Percentiles rank a stretch among this genome's conserved stretches.
Evolutionary conservation across 2,329 filamentous ascomycete genomes (phyloP).

Genomic region (Myriosclerotinia scirpicola): DNA sequence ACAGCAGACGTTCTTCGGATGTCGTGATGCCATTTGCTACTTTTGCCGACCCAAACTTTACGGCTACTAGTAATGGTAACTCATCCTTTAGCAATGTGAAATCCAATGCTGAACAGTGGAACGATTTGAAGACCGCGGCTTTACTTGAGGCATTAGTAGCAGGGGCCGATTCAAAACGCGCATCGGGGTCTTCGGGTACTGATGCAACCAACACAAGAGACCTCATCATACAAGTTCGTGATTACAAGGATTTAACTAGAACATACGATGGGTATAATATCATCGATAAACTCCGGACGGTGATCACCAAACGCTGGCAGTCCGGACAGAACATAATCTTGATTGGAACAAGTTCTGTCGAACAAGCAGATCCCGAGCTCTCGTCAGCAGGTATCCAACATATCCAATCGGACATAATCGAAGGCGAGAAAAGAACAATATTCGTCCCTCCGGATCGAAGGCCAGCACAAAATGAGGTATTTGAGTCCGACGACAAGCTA

Average conservation of each 20-base stretch:
- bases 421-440: constrained; percentile 53
- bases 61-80: constrained; percentile 20
- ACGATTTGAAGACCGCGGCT: constrained; percentile 59
- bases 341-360: constrained; percentile 71
- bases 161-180: constrained; percentile 45
- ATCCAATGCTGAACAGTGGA: constrained; percentile 51
- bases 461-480: constrained; percentile 43
- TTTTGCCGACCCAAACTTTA: constrained; percentile 16
- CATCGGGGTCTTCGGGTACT: constrained; percentile 36
- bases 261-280: constrained; percentile 69
- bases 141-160: constrained; percentile 58
- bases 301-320: constrained; percentile 70
- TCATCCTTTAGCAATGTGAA: constrained; percentile 20
- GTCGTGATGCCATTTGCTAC: constrained; percentile 18
- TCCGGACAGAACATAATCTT: constrained; percentile 72
- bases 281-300: constrained; percentile 65
- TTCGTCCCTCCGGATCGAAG: constrained; percentile 51
- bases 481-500: constrained; percentile 50
- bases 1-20: constrained; percentile 14
- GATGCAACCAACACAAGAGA: constrained; percentile 25
- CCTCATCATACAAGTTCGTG: constrained; percentile 71
- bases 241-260: constrained; percentile 75
- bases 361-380: constrained; percentile 47
- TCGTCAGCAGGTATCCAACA: constrained; percentile 44
- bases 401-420: constrained; percentile 48